Evolutionary conservation across 2,329 filamentous ascomycete genomes (phyloP).

Genomic region (Emergomyces pasteurianus): DNA sequence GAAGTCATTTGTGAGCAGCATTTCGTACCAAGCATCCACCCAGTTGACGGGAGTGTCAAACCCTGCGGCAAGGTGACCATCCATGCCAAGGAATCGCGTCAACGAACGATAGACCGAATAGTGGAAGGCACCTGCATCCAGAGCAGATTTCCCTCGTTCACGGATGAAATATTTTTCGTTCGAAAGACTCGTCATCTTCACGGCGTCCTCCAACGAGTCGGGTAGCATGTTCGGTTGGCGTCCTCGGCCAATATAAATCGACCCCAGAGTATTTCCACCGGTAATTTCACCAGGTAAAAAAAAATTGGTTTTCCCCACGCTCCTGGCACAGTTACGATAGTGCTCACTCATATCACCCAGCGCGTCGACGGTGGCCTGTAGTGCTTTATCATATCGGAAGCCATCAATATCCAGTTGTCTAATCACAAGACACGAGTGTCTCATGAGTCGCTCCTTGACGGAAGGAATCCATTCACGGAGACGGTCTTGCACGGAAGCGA

Average conservation of each 20-base stretch:
- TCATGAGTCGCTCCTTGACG: slow-evolving; percentile 45
- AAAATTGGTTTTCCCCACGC: slow-evolving; percentile 51
- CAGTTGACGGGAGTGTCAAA: slow-evolving; percentile 45
- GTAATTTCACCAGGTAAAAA: slow-evolving; percentile 54
- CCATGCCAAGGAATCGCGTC: slow-evolving; percentile 48
- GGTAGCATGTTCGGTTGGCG: slow-evolving; percentile 45
- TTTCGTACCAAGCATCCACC: slow-evolving; percentile 44
- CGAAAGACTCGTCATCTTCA: slow-evolving; percentile 36
- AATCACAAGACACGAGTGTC: slow-evolving; percentile 53
- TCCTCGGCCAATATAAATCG: slow-evolving; percentile 51
- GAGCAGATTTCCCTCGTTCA: slow-evolving; percentile 38
- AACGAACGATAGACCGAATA: slow-evolving; percentile 54
- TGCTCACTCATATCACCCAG: slow-evolving; percentile 46
- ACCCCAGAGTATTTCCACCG: slow-evolving; percentile 48
- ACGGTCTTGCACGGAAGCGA: slow-evolving; percentile 55
- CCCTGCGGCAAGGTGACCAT: slow-evolving; percentile 43
- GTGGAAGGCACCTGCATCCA: slow-evolving; percentile 51
- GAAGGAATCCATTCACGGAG: slow-evolving; percentile 51
- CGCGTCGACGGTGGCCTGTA: slow-evolving; percentile 51
- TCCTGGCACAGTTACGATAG: slow-evolving; percentile 45
- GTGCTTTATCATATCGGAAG: slow-evolving; percentile 55
- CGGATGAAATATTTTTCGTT: slow-evolving; percentile 40
- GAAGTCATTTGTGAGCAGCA: slow-evolving; percentile 48
- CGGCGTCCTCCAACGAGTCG: slow-evolving; percentile 36
- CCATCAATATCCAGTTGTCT: slow-evolving; percentile 53